Conservation (phyloP, 2,329 filamentous ascomycete genomes). For the Cordyceps cateniannulata region DNA sequence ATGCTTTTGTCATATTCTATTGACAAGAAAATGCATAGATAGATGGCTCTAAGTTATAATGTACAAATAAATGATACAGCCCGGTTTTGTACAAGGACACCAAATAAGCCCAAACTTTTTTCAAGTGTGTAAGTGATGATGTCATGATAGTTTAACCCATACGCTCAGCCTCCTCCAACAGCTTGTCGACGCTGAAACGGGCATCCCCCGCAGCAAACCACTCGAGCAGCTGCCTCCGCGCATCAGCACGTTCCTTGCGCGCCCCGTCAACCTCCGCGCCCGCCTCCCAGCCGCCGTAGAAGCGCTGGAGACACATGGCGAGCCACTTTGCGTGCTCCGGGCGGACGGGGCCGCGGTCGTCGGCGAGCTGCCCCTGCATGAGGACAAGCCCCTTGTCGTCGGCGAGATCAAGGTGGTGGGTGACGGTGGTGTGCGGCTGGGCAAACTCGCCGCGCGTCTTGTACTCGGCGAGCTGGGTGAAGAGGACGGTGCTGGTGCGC, state of each 20-base stretch:
- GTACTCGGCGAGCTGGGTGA: conserved; percentile 90
- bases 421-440: conserved; percentile 87
- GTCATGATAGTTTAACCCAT: conserved; percentile 40
- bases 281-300: conserved; percentile 66
- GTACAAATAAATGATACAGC: background rate
- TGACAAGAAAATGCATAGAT: background rate
- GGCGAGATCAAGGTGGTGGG: conserved; percentile 79
- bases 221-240: conserved; percentile 66
- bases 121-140: background rate
- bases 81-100: conserved; percentile 1
- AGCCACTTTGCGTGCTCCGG: conserved; percentile 84
- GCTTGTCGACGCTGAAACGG: conserved; percentile 73
- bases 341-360: conserved; percentile 70
- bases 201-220: conserved; percentile 76
- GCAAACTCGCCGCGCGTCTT: conserved; percentile 86
- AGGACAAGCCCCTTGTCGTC: conserved; percentile 72
- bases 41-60: background rate
- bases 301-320: conserved; percentile 87
- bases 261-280: conserved; percentile 28
- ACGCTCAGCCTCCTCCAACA: conserved; percentile 86
- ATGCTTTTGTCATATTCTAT: background rate
- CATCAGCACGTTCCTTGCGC: conserved; percentile 50
- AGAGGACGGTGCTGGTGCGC: conserved; percentile 69
- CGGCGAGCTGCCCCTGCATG: conserved; percentile 74
- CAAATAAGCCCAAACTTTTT: background rate